Evolutionary conservation across 306 rosid genomes (phyloP), one percentile per base, ranked within the genome.

Genomic region (Coriaria nepalensis): DNA sequence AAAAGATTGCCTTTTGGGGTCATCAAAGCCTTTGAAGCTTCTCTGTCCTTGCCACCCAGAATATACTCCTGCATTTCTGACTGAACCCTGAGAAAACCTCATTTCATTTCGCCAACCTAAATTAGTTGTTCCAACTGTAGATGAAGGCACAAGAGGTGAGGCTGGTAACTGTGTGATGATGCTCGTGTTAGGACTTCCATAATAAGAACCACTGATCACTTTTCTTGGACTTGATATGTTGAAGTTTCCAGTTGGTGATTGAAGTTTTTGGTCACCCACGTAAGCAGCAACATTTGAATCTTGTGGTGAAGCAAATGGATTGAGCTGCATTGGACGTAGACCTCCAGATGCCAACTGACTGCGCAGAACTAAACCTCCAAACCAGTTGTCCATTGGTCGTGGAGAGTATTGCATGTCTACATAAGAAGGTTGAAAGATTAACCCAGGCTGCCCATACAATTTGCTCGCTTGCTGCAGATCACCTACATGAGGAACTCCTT

Each of bases 131-230:
- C 68, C 63, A 5, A 59, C 61, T 8, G 77, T 74, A 43, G 78
- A 81, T 47, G 79, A 67, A 41, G 84, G 79, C 42, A 56, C 70
- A 53, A 49, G 64, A 59, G 81, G 69, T 46, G 75, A 65, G 20
- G 72, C 55, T 35, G 84, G 70, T 57, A 47, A 61, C 38, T 66
- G 81, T 35, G 59, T 55, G 67, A 66, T 56, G 38, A 49, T 43
- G 49, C 65, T 62, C 63, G 59, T 52, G 62, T 47, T 52, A 39
- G 64, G 42, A 59, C 46, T 53, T 50, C 78, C 78, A 54, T 57
- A 55, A 61, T 64, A 67, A 62, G 64, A 13, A 36, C 54, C 53
- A 59, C 51, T 20, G 34, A 38, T 70, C 55, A 47, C 49, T 40
- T 56, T 68, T 60, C 72, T 66, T 40, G 63, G 72, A 68, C 66